Percentiles rank a stretch among this genome's conserved stretches.
Conservation (phyloP, 306 rosid genomes). For the Prunus campanulata region DNA sequence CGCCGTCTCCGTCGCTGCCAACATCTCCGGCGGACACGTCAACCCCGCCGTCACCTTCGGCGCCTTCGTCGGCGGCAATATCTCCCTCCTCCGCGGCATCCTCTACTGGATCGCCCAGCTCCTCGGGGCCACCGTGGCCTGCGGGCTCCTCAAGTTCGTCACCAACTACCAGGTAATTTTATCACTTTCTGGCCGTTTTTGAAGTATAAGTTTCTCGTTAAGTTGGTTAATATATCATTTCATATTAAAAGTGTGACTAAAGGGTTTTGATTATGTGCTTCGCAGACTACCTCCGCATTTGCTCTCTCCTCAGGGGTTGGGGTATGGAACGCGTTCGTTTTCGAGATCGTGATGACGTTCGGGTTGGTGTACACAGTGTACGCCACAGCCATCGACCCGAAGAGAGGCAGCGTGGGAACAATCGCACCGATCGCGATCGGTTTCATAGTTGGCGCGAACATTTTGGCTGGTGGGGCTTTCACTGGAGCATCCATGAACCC, state of each 20-base stretch:
- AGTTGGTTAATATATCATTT: neutral
- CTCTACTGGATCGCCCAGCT: constrained; percentile 88
- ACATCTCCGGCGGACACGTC: constrained; percentile 95
- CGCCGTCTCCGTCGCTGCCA: constrained; percentile 66
- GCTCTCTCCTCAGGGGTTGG: constrained; percentile 53
- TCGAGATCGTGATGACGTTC: constrained; percentile 87
- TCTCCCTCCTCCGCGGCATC: constrained; percentile 68
- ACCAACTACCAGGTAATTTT: constrained; percentile 54
- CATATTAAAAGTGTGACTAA: neutral
- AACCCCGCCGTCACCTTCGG: constrained; percentile 98
- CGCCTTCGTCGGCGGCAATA: constrained; percentile 77
- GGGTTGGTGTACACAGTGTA: constrained; percentile 92
- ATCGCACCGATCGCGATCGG: constrained; percentile 93
- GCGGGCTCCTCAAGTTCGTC: constrained; percentile 53
- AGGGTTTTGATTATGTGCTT: constrained; percentile 11
- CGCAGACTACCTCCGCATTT: constrained; percentile 63
- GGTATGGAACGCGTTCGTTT: constrained; percentile 65
- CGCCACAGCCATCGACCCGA: constrained; percentile 85
- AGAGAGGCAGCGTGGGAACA: constrained; percentile 64
- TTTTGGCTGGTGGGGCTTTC: constrained; percentile 80
- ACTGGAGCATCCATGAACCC: constrained; percentile 95
- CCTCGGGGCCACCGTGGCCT: constrained; percentile 69
- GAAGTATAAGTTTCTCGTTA: too few species aligned
- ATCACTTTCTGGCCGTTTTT: neutral
- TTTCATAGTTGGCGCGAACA: constrained; percentile 89